Conservation (phyloP, 2,329 filamentous ascomycete species). For the Verticillium nubilum region DNA sequence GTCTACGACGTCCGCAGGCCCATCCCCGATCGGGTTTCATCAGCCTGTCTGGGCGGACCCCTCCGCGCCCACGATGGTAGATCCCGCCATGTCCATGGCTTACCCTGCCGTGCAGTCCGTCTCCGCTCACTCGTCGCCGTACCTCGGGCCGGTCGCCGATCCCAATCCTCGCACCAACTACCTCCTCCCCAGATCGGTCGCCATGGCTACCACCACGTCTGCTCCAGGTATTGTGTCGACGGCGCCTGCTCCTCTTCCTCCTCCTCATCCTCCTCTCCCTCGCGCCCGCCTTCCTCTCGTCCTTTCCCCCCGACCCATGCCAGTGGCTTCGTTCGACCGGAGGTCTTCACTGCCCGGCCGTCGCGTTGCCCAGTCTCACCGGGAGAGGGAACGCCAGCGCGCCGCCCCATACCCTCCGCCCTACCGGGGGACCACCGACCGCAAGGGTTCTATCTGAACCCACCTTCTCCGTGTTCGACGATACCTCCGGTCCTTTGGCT, state of each 20-base stretch:
- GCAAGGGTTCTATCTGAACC: background rate
- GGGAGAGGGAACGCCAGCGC: background rate
- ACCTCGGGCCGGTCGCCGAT: background rate
- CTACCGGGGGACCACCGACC: slow-evolving; percentile 2
- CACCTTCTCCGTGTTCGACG: too few species aligned
- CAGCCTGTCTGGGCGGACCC: background rate
- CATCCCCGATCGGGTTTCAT: background rate
- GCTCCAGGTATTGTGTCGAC: background rate
- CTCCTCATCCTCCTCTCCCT: background rate
- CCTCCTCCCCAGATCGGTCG: background rate
- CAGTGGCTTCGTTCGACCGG: background rate
- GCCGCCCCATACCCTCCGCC: background rate
- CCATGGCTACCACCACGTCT: background rate
- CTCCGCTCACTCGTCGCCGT: background rate
- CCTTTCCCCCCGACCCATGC: background rate
- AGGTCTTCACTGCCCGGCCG: background rate
- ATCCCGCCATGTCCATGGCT: background rate
- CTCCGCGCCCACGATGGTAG: background rate
- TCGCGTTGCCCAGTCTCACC: background rate
- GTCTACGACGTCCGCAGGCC: background rate
- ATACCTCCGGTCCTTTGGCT: too few species aligned
- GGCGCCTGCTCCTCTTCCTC: background rate
- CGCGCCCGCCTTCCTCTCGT: background rate
- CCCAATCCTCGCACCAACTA: background rate
- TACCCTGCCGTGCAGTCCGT: background rate